Evolutionary conservation across 495 filamentous ascomycete species (phyloP).

Genomic region (Chaetomidium leptoderma): DNA sequence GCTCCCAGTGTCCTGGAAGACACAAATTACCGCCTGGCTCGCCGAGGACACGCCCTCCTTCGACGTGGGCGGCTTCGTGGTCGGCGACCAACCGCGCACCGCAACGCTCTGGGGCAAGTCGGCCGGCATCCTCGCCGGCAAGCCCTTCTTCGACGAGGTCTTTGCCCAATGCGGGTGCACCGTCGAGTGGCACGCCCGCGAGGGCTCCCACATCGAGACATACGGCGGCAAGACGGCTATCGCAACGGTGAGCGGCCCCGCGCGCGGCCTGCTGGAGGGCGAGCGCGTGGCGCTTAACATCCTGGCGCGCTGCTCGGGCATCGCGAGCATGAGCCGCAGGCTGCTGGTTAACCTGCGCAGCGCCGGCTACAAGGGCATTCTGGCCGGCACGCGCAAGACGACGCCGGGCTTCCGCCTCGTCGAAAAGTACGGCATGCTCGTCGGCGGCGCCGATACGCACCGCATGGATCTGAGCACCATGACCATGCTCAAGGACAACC

Average conservation of each 20-base stretch:
- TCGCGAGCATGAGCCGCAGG: conserved; percentile 65
- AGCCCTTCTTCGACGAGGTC: conserved; percentile 94
- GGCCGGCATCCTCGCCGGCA: conserved; percentile 78
- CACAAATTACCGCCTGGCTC: conserved; percentile 76
- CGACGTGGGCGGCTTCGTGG: conserved; percentile 96
- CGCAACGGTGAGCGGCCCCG: conserved; percentile 83
- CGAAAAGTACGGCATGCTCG: conserved; percentile 96
- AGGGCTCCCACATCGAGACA: conserved; percentile 61
- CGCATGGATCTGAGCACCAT: conserved; percentile 87
- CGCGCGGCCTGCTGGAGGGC: conserved; percentile 79
- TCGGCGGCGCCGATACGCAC: conserved; percentile 87
- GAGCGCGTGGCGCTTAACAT: conserved; percentile 92
- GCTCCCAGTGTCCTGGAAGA: conserved; percentile 78
- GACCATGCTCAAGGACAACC: conserved; percentile 99
- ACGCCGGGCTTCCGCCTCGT: conserved; percentile 93
- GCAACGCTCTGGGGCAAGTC: conserved; percentile 89
- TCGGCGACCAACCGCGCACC: conserved; percentile 70
- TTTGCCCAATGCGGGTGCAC: conserved; percentile 84
- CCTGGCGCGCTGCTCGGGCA: conserved; percentile 85
- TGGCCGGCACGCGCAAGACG: conserved; percentile 95
- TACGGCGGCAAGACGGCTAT: conserved; percentile 48
- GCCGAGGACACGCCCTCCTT: conserved; percentile 93
- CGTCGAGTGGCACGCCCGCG: conserved; percentile 79
- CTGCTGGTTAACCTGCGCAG: conserved; percentile 50
- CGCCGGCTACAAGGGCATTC: conserved; percentile 70